Evolutionary conservation across 225 moss, liverwort and hornwort genomes (phyloP).

Genomic region (Thuidium tamariscinum): DNA sequence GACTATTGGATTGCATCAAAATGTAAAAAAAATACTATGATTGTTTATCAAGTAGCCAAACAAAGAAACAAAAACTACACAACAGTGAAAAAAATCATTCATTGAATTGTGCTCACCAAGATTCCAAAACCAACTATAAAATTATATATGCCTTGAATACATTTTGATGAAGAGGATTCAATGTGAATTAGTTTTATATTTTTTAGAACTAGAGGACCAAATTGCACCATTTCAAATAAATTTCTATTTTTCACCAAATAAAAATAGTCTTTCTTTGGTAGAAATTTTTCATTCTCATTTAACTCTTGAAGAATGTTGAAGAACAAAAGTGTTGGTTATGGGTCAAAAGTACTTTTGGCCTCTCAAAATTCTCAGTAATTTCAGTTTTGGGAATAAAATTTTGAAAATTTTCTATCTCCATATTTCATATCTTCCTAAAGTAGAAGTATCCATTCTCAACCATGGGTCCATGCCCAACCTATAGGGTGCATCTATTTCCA

Average conservation of each 20-base stretch:
- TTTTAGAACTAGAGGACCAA: rapidly evolving
- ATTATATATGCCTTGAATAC: not conserved
- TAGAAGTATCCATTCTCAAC: too few species aligned
- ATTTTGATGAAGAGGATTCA: too few species aligned
- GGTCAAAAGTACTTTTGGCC: too few species aligned
- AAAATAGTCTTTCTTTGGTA: rapidly evolving
- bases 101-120: not conserved
- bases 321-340: too few species aligned
- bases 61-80: not conserved
- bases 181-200: rapidly evolving
- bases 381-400: too few species aligned
- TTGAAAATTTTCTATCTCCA: too few species aligned
- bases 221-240: not conserved
- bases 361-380: too few species aligned
- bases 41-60: not conserved
- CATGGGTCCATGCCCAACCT: too few species aligned
- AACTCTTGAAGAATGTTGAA: too few species aligned
- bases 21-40: not conserved
- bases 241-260: not conserved
- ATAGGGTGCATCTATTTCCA: too few species aligned
- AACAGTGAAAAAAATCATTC: not conserved
- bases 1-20: not conserved
- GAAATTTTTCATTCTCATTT: not conserved
- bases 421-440: too few species aligned
- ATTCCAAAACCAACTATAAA: not conserved